Conservation (phyloP, 73 alveolate species). For the Paramecium biaurelia region DNA sequence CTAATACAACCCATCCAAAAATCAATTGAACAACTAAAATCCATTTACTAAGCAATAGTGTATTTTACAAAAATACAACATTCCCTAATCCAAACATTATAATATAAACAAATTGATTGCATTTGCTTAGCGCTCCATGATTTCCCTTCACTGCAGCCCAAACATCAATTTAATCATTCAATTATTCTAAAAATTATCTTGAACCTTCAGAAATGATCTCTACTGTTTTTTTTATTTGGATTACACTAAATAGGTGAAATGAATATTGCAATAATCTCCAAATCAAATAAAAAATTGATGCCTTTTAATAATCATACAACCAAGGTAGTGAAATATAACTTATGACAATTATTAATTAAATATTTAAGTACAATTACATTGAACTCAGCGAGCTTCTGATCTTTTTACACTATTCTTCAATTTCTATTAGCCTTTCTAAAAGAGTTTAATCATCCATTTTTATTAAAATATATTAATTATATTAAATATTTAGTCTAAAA, state of each 20-base stretch:
- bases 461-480: not conserved
- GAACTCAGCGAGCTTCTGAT: not conserved
- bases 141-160: not conserved
- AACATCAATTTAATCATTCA: not conserved
- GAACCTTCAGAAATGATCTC: not conserved
- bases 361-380: not conserved
- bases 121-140: not conserved
- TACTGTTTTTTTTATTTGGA: not conserved
- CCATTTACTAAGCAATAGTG: not conserved
- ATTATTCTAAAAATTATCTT: not conserved
- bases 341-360: not conserved
- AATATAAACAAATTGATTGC: not conserved
- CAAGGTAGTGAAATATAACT: not conserved
- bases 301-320: not conserved
- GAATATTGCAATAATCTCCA: conserved; percentile 11
- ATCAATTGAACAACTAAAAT: not conserved
- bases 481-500: not conserved
- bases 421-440: not conserved
- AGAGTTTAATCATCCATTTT: not conserved
- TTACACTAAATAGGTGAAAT: not conserved
- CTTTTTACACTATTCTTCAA: not conserved
- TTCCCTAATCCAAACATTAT: conserved; percentile 7
- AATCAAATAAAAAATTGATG: not conserved
- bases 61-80: not conserved
- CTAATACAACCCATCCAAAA: not conserved